Evolutionary conservation across 2,329 filamentous ascomycete genomes (phyloP).

Genomic region (Ramularia endophylla): DNA sequence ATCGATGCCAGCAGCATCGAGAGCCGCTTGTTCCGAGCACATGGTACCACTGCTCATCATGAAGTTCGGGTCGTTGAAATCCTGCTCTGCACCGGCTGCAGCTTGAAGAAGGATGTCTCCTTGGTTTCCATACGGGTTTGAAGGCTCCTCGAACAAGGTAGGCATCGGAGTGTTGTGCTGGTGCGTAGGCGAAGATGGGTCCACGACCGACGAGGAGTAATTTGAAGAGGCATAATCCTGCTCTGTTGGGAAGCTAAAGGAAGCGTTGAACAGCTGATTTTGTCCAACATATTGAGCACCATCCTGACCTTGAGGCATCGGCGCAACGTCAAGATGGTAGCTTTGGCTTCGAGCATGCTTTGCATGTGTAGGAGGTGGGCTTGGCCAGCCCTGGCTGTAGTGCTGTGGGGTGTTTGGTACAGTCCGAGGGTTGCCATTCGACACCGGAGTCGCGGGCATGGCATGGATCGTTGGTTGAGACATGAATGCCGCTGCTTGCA

Average conservation of each 20-base stretch:
- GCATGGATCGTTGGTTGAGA: constrained; percentile 22
- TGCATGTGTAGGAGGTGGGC: constrained; percentile 24
- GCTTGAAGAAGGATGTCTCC: constrained; percentile 25
- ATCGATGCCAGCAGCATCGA: constrained; percentile 42
- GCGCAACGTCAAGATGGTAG: constrained; percentile 47
- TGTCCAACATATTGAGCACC: constrained; percentile 8
- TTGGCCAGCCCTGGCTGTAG: constrained; percentile 31
- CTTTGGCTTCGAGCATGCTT: constrained; percentile 32
- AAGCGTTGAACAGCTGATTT: constrained; percentile 25
- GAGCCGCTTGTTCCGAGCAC: constrained; percentile 36
- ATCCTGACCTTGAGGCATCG: constrained; percentile 44
- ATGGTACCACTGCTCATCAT: constrained; percentile 25
- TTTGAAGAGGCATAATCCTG: constrained; percentile 44
- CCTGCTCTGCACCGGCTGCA: constrained; percentile 24
- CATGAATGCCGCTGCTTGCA: constrained; percentile 18
- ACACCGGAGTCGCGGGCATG: constrained; percentile 24
- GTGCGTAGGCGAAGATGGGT: constrained; percentile 41
- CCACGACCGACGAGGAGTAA: constrained; percentile 43
- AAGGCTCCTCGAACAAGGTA: constrained; percentile 31
- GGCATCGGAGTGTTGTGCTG: constrained; percentile 33
- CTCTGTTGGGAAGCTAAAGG: constrained; percentile 32
- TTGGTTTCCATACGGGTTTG: constrained; percentile 17
- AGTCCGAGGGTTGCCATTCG: constrained; percentile 38
- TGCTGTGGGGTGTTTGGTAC: constrained; percentile 47
- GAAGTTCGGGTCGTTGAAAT: constrained; percentile 28